Evolutionary conservation across 2,329 filamentous ascomycete genomes (phyloP), one percentile per base, ranked within the genome.

Genomic region (Aspergillus niger): DNA sequence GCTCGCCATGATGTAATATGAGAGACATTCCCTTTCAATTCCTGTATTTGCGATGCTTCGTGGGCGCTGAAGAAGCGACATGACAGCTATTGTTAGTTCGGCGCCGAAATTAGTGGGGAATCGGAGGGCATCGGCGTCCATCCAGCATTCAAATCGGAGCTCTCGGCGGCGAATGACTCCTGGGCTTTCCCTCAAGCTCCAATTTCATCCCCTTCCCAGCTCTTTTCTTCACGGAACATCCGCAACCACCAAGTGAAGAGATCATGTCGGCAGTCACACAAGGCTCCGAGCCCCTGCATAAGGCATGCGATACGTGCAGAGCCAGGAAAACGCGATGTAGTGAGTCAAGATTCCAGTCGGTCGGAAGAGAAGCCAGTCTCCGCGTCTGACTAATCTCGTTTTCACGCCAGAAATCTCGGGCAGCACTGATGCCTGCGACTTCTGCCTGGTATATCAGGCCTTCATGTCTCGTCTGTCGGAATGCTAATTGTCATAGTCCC

Each of bases 311-410:
- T 39, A 36, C 52, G 17, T 60, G 58, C 36, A 53, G 58, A 11
- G n/a, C 52, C 15, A 55, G 47, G 17, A 60, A 60, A 41, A 56
- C 48, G 17, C 58, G 58, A 32, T 60, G 58, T 47, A 43, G 58
- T 60, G 26, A 56, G 58, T 56, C 26, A 15, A 28, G 32, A 2
- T 36, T 50, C 47, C 26, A 47, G 43, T 22, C 20, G 20, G 22
- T 22, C 20, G 22, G 44, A n/a, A 49, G 15, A 13, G 17, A 38
- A 53, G 10, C 43, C 32, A 8, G 17, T n/a, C 4, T 8, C 4
- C 6, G 39, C 4, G 43, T 15, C 28, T 26, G 26, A 24, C 11
- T 56, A 43, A 30, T 28, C 51, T 22, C 4, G 7, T 22, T n/a
- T 20, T 28, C n/a, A 20, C 3, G 52, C 52, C 52, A 55, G 52